A percentile compares a stretch with the other conserved stretches of the same genome.
Evolutionary conservation across 2,329 filamentous ascomycete genomes (phyloP).

Genomic region (Zymoseptoria tritici): DNA sequence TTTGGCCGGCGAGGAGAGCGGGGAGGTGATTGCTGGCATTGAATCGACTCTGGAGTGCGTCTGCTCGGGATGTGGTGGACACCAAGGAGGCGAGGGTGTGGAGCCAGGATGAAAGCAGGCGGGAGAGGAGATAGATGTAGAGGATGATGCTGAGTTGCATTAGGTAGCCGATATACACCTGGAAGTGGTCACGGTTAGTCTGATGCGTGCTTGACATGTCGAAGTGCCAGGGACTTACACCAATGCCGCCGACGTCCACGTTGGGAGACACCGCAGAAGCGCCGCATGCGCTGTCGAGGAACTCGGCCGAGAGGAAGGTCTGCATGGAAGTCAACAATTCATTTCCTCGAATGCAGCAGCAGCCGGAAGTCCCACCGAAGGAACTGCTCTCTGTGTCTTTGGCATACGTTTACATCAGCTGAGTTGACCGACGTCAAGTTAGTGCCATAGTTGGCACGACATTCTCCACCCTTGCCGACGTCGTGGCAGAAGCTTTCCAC

Average conservation of each 20-base stretch:
- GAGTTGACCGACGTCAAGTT: neutral
- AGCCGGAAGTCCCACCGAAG: no score
- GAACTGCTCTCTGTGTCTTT: neutral
- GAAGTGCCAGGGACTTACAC: neutral
- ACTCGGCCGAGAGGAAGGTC: neutral
- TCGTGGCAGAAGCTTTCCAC: conserved; percentile 3
- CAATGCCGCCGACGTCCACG: conserved; percentile 6
- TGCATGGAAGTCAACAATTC: neutral
- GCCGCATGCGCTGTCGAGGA: conserved; percentile 4
- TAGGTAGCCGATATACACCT: conserved; percentile 7
- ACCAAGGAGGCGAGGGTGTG: neutral
- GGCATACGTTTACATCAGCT: neutral
- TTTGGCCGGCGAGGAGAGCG: conserved; percentile 7
- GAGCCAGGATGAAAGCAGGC: conserved; percentile 6
- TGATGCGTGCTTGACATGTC: neutral
- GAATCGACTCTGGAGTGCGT: neutral
- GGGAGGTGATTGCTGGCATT: conserved; percentile 5
- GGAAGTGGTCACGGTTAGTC: neutral
- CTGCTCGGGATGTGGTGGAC: neutral
- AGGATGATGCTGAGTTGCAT: conserved; percentile 10
- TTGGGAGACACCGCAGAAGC: conserved; percentile 4
- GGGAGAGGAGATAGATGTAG: conserved; percentile 6
- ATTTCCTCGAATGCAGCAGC: neutral
- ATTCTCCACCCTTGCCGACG: neutral
- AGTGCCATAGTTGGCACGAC: neutral